These are phyloP conservation scores for Hymenoscyphus infarciens DNA, from an alignment of 2,329 filamentous ascomycete genomes.

Conservation along the genomic window DNA sequence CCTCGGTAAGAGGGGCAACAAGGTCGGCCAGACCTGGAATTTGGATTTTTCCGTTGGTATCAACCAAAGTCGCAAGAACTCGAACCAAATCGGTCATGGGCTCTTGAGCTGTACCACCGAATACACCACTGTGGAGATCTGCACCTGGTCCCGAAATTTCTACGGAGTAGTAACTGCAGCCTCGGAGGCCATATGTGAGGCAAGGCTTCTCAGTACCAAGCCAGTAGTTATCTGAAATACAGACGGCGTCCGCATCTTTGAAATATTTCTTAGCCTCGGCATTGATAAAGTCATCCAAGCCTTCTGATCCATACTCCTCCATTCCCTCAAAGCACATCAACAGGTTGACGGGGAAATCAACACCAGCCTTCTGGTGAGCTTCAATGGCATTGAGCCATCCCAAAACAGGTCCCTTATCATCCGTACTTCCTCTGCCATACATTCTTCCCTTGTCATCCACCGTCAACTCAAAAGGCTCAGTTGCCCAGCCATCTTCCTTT, in stretches of 20 bases:
- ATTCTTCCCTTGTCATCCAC: conserved; percentile 90
- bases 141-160: conserved; percentile 87
- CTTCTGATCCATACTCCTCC: conserved; percentile 98
- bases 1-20: conserved; percentile 80
- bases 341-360: conserved; percentile 95
- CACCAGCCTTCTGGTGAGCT: conserved; percentile 89
- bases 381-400: conserved; percentile 98
- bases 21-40: conserved; percentile 94
- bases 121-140: conserved; percentile 95
- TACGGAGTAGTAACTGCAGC: conserved; percentile 96
- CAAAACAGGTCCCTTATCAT: conserved; percentile 96
- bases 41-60: conserved; percentile 85
- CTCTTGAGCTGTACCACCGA: conserved; percentile 93
- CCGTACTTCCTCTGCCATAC: conserved; percentile 92
- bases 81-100: conserved; percentile 95
- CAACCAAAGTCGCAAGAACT: conserved; percentile 79
- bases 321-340: conserved; percentile 99
- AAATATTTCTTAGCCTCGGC: conserved; percentile 92
- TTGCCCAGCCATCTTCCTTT: conserved; percentile 91
- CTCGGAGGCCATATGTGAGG: conserved; percentile 92
- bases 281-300: conserved; percentile 90
- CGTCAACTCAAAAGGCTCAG: conserved; percentile 85
- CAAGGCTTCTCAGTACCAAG: conserved; percentile 98
- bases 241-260: conserved; percentile 91
- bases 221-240: conserved; percentile 99